Conservation (phyloP, 2,329 filamentous ascomycete genomes). For the Claviceps capensis region DNA sequence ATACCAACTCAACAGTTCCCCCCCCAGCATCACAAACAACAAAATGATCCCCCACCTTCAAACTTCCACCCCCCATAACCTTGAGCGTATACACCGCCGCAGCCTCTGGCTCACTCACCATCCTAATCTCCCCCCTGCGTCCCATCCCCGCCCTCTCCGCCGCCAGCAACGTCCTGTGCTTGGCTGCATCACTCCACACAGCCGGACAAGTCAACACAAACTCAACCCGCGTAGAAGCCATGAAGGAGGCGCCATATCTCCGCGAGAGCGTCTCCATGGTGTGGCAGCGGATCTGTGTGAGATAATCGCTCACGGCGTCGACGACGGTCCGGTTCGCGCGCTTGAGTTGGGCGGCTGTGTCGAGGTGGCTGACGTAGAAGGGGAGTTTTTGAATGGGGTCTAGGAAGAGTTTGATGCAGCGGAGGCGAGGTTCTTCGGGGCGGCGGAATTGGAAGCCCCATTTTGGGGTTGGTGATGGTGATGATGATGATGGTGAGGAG, state of each 20-base stretch:
- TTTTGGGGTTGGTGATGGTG: conserved; percentile 34
- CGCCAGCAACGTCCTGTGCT: conserved; percentile 66
- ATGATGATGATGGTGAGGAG: no score
- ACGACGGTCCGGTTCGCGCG: conserved; percentile 63
- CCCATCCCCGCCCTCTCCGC: conserved; percentile 72
- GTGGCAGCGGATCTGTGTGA: conserved; percentile 62
- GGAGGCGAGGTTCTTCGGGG: conserved; percentile 59
- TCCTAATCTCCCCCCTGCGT: conserved; percentile 52
- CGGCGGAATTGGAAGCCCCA: conserved; percentile 78
- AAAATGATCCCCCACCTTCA: conserved; percentile 54
- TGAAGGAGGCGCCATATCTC: conserved; percentile 66
- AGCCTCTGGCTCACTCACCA: conserved; percentile 71
- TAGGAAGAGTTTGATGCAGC: conserved; percentile 75
- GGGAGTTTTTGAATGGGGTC: conserved; percentile 70
- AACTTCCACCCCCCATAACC: conserved; percentile 61
- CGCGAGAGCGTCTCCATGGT: conserved; percentile 65
- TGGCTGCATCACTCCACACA: conserved; percentile 76
- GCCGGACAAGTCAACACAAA: conserved; percentile 73
- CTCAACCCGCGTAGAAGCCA: conserved; percentile 60
- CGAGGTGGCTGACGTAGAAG: conserved; percentile 64
- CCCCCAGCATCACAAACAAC: conserved; percentile 50
- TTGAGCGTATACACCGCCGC: conserved; percentile 70
- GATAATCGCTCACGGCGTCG: conserved; percentile 67
- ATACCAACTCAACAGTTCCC: conserved; percentile 51
- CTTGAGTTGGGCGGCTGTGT: conserved; percentile 64